Evolutionary conservation across 2,329 filamentous ascomycete species (phyloP).

Genomic region (Onygena corvina): DNA sequence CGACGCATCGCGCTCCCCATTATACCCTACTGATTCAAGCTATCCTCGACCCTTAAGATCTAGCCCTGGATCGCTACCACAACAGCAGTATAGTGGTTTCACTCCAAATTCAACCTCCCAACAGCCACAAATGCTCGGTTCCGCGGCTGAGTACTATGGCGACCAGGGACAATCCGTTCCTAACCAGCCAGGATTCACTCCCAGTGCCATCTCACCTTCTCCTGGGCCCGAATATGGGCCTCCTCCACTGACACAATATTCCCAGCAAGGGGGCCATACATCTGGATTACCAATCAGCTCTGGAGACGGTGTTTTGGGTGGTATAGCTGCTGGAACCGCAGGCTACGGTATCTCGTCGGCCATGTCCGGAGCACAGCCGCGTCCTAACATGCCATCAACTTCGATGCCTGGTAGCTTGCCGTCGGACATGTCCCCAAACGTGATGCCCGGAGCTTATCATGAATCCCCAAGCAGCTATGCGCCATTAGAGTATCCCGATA

Average conservation of each 20-base stretch:
- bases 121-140: slow-evolving; percentile 31
- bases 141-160: slow-evolving; percentile 50
- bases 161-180: slow-evolving; percentile 50
- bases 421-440: not conserved
- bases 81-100: not conserved
- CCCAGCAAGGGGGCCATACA: slow-evolving; percentile 28
- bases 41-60: not conserved
- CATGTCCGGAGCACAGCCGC: slow-evolving; percentile 4
- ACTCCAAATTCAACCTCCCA: not conserved
- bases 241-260: slow-evolving; percentile 44
- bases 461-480: slow-evolving; percentile 16
- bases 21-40: not conserved
- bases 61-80: not conserved
- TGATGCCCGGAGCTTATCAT: not conserved
- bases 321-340: slow-evolving; percentile 18
- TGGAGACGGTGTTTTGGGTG: slow-evolving; percentile 46
- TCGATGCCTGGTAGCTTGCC: not conserved
- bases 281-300: slow-evolving; percentile 24
- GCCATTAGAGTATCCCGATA: not conserved
- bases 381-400: not conserved
- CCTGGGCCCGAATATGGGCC: slow-evolving; percentile 45
- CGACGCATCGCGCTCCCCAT: not conserved
- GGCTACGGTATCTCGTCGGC: slow-evolving; percentile 34
- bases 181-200: slow-evolving; percentile 48
- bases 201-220: slow-evolving; percentile 34